phyloP scores from a whole-genome alignment of 108 stramenopile species.

The Pseudonitzschia pungens region DNA sequence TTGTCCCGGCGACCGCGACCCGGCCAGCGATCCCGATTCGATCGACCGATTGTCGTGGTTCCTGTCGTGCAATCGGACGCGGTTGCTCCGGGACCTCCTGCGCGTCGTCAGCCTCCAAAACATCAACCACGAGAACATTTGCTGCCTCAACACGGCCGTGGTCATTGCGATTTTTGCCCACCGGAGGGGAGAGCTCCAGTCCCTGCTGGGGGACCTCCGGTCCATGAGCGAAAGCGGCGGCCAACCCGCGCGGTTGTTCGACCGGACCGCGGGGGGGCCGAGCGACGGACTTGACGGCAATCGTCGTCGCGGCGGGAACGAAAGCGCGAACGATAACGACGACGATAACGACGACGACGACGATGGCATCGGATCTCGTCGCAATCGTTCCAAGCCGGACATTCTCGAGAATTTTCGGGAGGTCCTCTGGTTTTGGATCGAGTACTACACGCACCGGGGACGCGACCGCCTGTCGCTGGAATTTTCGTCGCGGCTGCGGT shows the following conservation, averaged over 20 bases:
- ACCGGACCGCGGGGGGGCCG: too few species aligned
- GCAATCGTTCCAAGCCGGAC: not conserved
- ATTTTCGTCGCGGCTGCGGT: conserved; percentile 82
- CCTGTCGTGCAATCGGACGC: conserved; percentile 50
- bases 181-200: conserved; percentile 51
- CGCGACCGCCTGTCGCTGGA: conserved; percentile 84
- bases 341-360: not conserved
- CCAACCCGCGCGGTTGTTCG: too few species aligned
- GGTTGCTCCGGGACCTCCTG: conserved; percentile 70
- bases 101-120: conserved; percentile 65
- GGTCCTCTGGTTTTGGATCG: conserved; percentile 85
- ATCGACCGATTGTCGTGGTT: conserved; percentile 61
- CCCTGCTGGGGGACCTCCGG: conserved; percentile 42
- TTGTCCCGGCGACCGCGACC: conserved; percentile 19
- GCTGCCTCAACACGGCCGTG: conserved; percentile 85
- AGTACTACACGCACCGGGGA: conserved; percentile 86
- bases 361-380: not conserved
- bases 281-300: too few species aligned
- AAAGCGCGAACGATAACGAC: too few species aligned
- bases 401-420: conserved; percentile 70
- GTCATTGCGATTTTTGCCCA: conserved; percentile 73
- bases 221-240: conserved; percentile 44
- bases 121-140: conserved; percentile 92
- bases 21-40: conserved; percentile 9
- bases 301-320: too few species aligned